These are phyloP conservation scores for Xylariaceae sp. DNA, from an alignment of 2,329 filamentous ascomycete genomes.

Conservation along the genomic window DNA sequence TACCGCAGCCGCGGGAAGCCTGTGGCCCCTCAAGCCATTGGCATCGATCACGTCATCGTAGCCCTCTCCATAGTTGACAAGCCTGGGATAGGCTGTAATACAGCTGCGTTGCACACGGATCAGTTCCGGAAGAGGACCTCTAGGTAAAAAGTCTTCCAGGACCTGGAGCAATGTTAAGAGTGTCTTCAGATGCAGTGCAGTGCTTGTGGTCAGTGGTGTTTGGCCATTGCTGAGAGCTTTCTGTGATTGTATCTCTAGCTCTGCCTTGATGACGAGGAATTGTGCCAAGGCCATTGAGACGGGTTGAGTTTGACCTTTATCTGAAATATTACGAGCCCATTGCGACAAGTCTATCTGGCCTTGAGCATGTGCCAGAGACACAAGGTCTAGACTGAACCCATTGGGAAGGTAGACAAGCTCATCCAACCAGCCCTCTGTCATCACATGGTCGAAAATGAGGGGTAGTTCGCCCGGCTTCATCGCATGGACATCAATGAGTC, in stretches of 20 bases:
- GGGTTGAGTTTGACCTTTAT: slow-evolving; percentile 60
- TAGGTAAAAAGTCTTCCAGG: slow-evolving; percentile 65
- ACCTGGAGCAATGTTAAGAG: slow-evolving; percentile 77
- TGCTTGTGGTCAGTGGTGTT: slow-evolving; percentile 55
- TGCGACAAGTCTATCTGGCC: slow-evolving; percentile 74
- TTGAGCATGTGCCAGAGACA: slow-evolving; percentile 77
- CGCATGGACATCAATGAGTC: slow-evolving; percentile 74
- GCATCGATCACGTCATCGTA: slow-evolving; percentile 87
- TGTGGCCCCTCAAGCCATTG: slow-evolving; percentile 78
- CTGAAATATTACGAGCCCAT: slow-evolving; percentile 72
- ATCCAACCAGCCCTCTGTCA: slow-evolving; percentile 79
- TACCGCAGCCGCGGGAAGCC: slow-evolving; percentile 73
- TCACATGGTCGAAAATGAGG: slow-evolving; percentile 72
- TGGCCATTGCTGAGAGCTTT: slow-evolving; percentile 59
- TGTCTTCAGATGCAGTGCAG: slow-evolving; percentile 78
- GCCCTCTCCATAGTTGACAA: slow-evolving; percentile 95
- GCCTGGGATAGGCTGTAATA: slow-evolving; percentile 84
- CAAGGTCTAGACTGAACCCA: slow-evolving; percentile 83
- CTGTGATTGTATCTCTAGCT: slow-evolving; percentile 72
- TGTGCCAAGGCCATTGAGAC: slow-evolving; percentile 70
- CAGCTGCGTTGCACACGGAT: slow-evolving; percentile 80
- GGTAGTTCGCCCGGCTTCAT: slow-evolving; percentile 63
- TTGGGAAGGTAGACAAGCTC: slow-evolving; percentile 74
- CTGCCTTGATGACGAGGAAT: slow-evolving; percentile 80
- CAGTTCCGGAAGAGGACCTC: slow-evolving; percentile 60